Conservation (phyloP, 805 yeast species). For the Myxozyma kluyveri region DNA sequence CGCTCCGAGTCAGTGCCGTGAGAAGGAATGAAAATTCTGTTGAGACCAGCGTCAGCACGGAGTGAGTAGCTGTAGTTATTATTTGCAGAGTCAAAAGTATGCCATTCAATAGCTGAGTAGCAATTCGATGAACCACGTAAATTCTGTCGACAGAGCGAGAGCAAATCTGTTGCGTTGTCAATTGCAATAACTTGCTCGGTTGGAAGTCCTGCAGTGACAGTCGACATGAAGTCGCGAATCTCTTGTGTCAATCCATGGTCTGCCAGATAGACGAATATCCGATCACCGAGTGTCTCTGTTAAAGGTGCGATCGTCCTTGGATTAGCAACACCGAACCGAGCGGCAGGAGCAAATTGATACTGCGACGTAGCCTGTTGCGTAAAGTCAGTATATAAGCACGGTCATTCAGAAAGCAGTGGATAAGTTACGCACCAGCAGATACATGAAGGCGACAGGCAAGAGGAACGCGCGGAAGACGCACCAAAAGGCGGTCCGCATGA, state of each 20-base stretch:
- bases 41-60: constrained; percentile 37
- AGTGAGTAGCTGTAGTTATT: constrained; percentile 38
- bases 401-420: not conserved
- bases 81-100: constrained; percentile 32
- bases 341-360: constrained; percentile 24
- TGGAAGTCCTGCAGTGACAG: constrained; percentile 36
- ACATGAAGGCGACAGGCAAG: constrained; percentile 35
- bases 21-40: constrained; percentile 30
- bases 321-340: constrained; percentile 36
- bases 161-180: constrained; percentile 31
- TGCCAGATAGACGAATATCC: constrained; percentile 33
- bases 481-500: constrained; percentile 33
- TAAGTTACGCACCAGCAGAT: constrained; percentile 7
- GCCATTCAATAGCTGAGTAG: constrained; percentile 39
- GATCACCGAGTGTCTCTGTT: constrained; percentile 31
- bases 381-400: not conserved
- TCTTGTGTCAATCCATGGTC: constrained; percentile 29
- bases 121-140: constrained; percentile 37
- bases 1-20: constrained; percentile 34
- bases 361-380: constrained; percentile 12
- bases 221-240: constrained; percentile 33
- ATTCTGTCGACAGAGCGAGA: constrained; percentile 34
- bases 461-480: constrained; percentile 35
- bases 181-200: constrained; percentile 31
- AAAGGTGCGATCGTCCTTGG: constrained; percentile 32